Evolutionary conservation across 2,329 filamentous ascomycete genomes (phyloP), one percentile per base, ranked within the genome.

Genomic region (Epichloe hybrida): DNA sequence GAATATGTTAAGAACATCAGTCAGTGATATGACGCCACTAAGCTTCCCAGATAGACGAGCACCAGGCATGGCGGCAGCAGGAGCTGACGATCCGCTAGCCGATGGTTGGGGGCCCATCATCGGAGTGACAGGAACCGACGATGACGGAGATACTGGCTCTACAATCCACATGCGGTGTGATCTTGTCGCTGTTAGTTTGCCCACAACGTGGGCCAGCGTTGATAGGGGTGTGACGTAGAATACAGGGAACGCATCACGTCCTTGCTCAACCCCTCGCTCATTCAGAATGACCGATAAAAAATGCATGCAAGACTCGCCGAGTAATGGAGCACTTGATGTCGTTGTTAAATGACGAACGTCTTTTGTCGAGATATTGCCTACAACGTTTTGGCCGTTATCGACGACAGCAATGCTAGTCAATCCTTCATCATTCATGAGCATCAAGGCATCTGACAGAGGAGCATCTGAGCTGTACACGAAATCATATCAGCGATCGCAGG

Each of bases 131-230:
- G 90, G 88, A 0, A 84, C 79, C 39, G 86, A 88, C 5, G 86
- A 82, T 21, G 84, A 80, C 4, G 89, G 88, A 0, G 87, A 91
- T 13, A 87, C 80, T 7, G 85, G 81, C 61, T 97, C 90, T 27
- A 95, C 91, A 34, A 97, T 81, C 93, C 93, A 98, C 85, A 98
- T 91, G 51, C 88, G 83, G 67, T 97, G 93, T 6, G 89, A 91
- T 61, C 80, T 81, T 9, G 93, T 98, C 9, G 93, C 93, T 46
- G 95, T 88, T 9, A 98, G 77, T 68, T 97, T 97, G 13, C 90
- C 93, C 5, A 97, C 87, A 0, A 90, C 96, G 64, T 97, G 90
- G 1, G 91, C 90, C n/a, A 98, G 79, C 0, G 90, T 96, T 44
- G 88, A 93, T 61, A 84, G 84, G 0, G 88, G 87, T 55, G 84